phyloP scores from a whole-genome alignment of 2,329 filamentous ascomycete genomes.

The Dryadomyces sulphureus region DNA sequence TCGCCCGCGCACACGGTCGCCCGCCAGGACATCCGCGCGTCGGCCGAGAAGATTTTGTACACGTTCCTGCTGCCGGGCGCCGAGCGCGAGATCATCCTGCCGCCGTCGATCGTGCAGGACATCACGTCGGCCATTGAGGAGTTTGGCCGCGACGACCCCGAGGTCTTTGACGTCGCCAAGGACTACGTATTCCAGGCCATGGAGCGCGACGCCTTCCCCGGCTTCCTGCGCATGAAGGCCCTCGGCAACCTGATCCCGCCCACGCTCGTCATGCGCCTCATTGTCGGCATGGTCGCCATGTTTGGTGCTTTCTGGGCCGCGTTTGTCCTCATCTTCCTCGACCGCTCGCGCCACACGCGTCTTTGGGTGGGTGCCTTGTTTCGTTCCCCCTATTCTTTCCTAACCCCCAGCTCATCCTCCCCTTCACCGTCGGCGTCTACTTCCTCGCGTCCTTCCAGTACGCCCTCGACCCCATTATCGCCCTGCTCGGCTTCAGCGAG shows the following conservation, averaged over 20 bases:
- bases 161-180: conserved; percentile 94
- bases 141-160: conserved; percentile 82
- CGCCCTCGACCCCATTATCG: conserved; percentile 82
- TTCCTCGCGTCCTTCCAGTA: conserved; percentile 86
- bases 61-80: conserved; percentile 91
- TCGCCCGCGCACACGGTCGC: conserved; percentile 73
- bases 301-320: conserved; percentile 90
- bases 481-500: conserved; percentile 80
- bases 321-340: conserved; percentile 83
- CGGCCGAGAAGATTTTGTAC: conserved; percentile 97
- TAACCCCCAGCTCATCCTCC: conserved; percentile 50
- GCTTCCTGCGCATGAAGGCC: conserved; percentile 88
- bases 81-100: conserved; percentile 89
- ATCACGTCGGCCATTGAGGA: conserved; percentile 84
- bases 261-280: conserved; percentile 72
- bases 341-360: conserved; percentile 57
- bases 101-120: conserved; percentile 70
- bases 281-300: conserved; percentile 71
- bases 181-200: conserved; percentile 99
- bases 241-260: conserved; percentile 89
- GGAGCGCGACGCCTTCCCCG: conserved; percentile 98
- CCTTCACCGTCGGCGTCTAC: conserved; percentile 85
- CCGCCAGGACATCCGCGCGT: conserved; percentile 80
- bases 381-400: conserved; percentile 10
- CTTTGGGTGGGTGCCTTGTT: conserved; percentile 58